These are phyloP conservation scores for Termitomyces sp. DNA, from an alignment of 768 basidiomycete species.

Conservation along the genomic window DNA sequence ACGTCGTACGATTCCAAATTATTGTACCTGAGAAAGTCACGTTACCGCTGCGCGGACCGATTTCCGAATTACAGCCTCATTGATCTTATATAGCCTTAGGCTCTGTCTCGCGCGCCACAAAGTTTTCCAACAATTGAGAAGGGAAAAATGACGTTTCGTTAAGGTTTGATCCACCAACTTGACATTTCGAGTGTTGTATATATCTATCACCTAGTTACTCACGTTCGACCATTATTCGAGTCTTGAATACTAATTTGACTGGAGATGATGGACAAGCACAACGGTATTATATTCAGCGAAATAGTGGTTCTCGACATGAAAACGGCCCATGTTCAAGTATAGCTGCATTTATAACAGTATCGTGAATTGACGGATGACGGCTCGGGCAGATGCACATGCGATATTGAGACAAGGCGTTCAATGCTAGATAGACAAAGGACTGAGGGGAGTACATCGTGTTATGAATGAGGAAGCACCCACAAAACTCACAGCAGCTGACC, in stretches of 20 bases:
- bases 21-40: conserved; percentile 3
- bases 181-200: background rate
- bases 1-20: conserved; percentile 7
- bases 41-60: conserved; percentile 2
- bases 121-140: background rate
- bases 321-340: background rate
- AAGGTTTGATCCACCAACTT: background rate
- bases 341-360: background rate
- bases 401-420: background rate
- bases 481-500: background rate
- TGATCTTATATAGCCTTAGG: too few species aligned
- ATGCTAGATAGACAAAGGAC: background rate
- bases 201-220: background rate
- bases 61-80: background rate
- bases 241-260: background rate
- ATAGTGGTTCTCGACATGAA: background rate
- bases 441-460: too few species aligned
- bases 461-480: background rate
- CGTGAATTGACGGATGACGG: background rate
- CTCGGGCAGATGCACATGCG: background rate
- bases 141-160: background rate
- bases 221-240: background rate
- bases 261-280: background rate
- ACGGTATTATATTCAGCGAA: background rate
- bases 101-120: background rate